Evolutionary conservation across 1,284 basidiomycete species (phyloP), one percentile per base, ranked within the genome.

Genomic region (Pseudozyma hubeiensis): DNA sequence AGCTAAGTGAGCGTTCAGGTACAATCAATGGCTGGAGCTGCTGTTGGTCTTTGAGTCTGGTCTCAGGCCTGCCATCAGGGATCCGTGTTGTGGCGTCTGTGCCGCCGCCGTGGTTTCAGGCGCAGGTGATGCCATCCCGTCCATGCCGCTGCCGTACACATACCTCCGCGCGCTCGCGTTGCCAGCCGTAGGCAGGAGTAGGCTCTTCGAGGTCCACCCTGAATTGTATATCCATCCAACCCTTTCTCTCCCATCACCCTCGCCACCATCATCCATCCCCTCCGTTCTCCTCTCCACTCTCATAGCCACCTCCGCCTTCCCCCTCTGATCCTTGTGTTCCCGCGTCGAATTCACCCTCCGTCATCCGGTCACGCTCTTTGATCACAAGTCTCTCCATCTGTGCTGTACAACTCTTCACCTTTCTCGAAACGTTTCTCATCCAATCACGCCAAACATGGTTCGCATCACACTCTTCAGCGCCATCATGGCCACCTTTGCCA

Each of bases 391-490:
- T 35, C 52, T 24, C 50, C n/a, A 40, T 29, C 34, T 31, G 35
- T 11, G 9, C 7, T 29, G n/a, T 11, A 43, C 40, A 31, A 13
- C 31, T 13, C 14, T 34, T 41, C 31, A 13, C 41, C 8, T 8
- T 16, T 30, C 24, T 24, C 24, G 24, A 16, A 41, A 3, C 6
- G 39, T n/a, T 41, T 16, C 7, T 41, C 16, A 7, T 19, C 4
- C 9, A 37, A 37, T 14, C 8, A 19, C 43, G 7, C 19, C 29
- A 46, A 55, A 6, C 17, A 65, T 65, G 64, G 56, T 65, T 17
- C 56, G 64, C 37, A 52, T 55, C 49, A 63, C 60, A 8, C 41
- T 69, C 16, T 55, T 69, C 48, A 54, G 35, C 35, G 56, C 70
- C 31, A 37, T 73, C 39, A 9, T 73, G 29, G 64, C 58, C 30